Base-by-base conservation (phyloP, 306 rosid species). In the Lotus japonicus region DNA sequence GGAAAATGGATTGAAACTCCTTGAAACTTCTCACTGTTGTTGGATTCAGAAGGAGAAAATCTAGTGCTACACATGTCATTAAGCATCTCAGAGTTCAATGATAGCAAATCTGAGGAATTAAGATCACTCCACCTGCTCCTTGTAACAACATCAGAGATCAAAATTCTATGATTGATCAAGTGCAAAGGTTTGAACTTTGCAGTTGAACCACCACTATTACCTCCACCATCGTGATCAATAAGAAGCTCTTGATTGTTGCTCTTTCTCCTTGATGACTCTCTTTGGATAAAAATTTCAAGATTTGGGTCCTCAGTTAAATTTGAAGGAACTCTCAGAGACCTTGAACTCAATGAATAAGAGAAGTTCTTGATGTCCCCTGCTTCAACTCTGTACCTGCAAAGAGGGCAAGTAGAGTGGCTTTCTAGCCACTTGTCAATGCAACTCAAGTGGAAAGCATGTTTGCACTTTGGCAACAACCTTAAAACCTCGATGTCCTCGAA, bases 351-450 rank as follows among this genome's bases (percentile, higher is more conserved):
- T 2, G 98, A 86, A 21, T 43, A 58, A 11, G 76, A 33, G 70
- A 84, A 39, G 41, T 52, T 67, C 26, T 77, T 55, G 31, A 84
- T 48, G 26, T 94, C 96, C 15, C 66, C 86, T 6, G 84, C 39
- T 73, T 87, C 79, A 8, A 90, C 83, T 60, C 53, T 79, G 57
- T 58, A 75, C 84, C 98, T 73, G 73, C 98, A 94, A 23, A 90
- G 90, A 71, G 98, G 98, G 60, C 98, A 94, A 23, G 83, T 94
- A 0, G 95, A 80, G 76, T 90, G 97, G 54, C 72, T 83, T 58
- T 90, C 96, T 11, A 94, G 92, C 97, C 98, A 94, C 77, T 35
- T 77, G 64, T 94, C 97, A 23, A 90, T 90, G 73, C 98, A 94
- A 51, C 57, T 67, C 62, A 88, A 72, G 81, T 94, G 98, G 65